phyloP scores from a whole-genome alignment of 441 rosid species.

The Melastoma candidum region DNA sequence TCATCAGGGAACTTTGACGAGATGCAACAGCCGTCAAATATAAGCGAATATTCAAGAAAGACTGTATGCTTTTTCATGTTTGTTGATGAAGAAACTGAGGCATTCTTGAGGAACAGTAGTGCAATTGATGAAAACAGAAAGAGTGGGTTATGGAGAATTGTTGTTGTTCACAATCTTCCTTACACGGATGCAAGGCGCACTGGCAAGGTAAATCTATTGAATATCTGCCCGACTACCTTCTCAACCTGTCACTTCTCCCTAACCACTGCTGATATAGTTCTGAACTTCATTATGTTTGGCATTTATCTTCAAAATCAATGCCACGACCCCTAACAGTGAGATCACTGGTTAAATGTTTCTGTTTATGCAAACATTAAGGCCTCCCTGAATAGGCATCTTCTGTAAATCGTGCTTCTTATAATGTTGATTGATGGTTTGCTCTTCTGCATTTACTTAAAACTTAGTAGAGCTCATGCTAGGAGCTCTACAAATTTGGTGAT shows the following conservation, averaged over 20 bases:
- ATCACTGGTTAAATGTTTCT: too few species aligned
- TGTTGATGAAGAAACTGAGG: constrained; percentile 83
- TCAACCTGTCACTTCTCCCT: too few species aligned
- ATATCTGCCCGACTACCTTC: background rate
- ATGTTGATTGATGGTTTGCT: too few species aligned
- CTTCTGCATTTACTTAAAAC: too few species aligned
- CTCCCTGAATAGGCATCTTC: too few species aligned
- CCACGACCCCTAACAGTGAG: too few species aligned
- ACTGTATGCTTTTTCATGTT: constrained; percentile 81
- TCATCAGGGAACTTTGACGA: constrained; percentile 73
- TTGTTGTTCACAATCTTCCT: constrained; percentile 68
- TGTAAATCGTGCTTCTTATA: too few species aligned
- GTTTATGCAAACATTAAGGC: too few species aligned
- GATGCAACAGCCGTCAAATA: constrained; percentile 68
- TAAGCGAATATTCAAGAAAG: constrained; percentile 56
- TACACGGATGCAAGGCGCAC: constrained; percentile 74
- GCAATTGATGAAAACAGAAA: constrained; percentile 38
- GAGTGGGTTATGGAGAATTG: constrained; percentile 76
- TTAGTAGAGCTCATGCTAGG: too few species aligned
- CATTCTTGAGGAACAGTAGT: constrained; percentile 46
- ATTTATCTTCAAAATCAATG: too few species aligned
- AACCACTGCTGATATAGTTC: too few species aligned
- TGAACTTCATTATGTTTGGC: too few species aligned
- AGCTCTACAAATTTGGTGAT: background rate
- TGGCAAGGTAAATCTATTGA: constrained; percentile 49